phyloP scores from a whole-genome alignment of 345 rosid genomes.

The Barbarea vulgaris region DNA sequence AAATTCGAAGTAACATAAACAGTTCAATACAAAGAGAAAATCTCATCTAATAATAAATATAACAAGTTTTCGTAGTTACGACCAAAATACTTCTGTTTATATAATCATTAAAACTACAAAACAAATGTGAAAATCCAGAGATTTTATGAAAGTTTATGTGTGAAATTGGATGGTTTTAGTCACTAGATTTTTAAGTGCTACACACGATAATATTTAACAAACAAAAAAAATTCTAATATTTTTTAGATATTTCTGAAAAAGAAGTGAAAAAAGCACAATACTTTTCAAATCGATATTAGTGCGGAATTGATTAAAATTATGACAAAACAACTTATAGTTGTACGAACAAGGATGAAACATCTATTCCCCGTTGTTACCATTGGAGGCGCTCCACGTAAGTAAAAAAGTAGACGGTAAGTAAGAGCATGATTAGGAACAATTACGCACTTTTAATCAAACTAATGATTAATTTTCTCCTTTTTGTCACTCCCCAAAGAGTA shows the following conservation, averaged over 20 bases:
- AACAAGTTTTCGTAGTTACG: background rate
- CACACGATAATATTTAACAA: background rate
- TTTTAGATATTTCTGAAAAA: background rate
- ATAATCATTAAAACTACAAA: background rate
- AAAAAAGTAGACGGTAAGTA: slow-evolving; percentile 11
- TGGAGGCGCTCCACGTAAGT: slow-evolving; percentile 36
- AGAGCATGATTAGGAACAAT: slow-evolving; percentile 31
- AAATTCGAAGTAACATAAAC: background rate
- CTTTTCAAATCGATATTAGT: background rate
- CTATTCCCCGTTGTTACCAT: slow-evolving; percentile 6
- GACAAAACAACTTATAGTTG: slow-evolving; percentile 28
- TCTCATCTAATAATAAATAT: background rate
- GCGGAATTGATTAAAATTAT: slow-evolving; percentile 23
- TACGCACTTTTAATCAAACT: slow-evolving; percentile 32
- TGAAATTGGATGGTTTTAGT: background rate
- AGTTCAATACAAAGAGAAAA: background rate
- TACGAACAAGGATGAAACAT: slow-evolving; percentile 13
- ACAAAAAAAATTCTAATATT: background rate
- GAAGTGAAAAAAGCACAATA: background rate
- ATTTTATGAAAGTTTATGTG: background rate
- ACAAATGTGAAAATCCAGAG: background rate
- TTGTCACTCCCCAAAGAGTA: slow-evolving; percentile 19
- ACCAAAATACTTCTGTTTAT: background rate
- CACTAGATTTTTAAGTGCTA: background rate
- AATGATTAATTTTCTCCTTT: slow-evolving; percentile 18